phyloP scores from a whole-genome alignment of 2,329 filamentous ascomycete genomes.

The Fusarium luffae region DNA sequence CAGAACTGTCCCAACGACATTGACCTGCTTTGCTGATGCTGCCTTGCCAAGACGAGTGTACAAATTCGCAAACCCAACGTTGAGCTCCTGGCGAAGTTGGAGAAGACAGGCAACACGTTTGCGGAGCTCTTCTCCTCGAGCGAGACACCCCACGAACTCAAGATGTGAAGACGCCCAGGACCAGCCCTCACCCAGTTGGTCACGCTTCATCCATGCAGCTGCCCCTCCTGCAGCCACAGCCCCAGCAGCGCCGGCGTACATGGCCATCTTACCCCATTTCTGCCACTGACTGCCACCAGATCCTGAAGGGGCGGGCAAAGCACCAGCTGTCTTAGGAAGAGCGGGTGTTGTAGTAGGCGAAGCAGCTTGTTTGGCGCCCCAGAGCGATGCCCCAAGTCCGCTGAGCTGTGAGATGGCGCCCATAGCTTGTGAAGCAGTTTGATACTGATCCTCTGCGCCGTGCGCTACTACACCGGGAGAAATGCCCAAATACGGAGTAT shows the following conservation, averaged over 20 bases:
- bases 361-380: constrained; percentile 59
- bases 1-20: constrained; percentile 67
- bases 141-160: constrained; percentile 91
- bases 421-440: constrained; percentile 72
- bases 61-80: constrained; percentile 84
- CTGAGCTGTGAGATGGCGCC: constrained; percentile 75
- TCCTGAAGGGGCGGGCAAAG: constrained; percentile 46
- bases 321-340: constrained; percentile 38
- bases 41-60: constrained; percentile 85
- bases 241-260: constrained; percentile 86
- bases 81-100: constrained; percentile 71
- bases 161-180: constrained; percentile 90
- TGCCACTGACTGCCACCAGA: constrained; percentile 67
- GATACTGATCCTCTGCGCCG: constrained; percentile 87
- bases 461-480: constrained; percentile 85
- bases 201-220: constrained; percentile 86
- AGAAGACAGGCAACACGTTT: constrained; percentile 76
- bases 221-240: constrained; percentile 84
- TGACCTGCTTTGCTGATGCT: constrained; percentile 64
- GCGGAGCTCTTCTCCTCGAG: constrained; percentile 83
- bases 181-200: constrained; percentile 80
- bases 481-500: constrained; percentile 90
- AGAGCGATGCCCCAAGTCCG: constrained; percentile 75
- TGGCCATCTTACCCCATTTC: constrained; percentile 84
- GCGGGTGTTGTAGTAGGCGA: constrained; percentile 33